Evolutionary conservation across 768 basidiomycete genomes (phyloP), one percentile per base, ranked within the genome.

Genomic region (Mycena floridula): DNA sequence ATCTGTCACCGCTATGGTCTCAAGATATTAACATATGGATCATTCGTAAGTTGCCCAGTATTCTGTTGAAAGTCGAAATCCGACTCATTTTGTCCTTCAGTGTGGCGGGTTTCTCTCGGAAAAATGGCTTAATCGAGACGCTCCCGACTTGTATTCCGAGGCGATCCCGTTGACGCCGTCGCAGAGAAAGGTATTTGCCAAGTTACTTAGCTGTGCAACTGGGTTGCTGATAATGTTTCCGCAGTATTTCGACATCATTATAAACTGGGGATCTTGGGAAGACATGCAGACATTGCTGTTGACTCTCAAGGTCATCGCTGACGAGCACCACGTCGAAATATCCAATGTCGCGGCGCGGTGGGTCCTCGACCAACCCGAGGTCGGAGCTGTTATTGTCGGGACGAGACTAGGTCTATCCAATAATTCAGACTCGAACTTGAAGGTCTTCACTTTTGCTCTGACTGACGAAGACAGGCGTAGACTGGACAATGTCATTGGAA

Each of bases 21-120:
- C 48, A 81, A 77, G 50, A 59, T 81, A n/a, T 62, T 81, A 11
- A 80, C 79, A 24, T 81, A 81, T 47, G 79, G 79, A 15, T 76
- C 80, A 0, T 59, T 82, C 28, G 79, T 78, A 41, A 55, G 77
- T 55, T 20, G 23, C 43, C 21, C 25, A 13, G 23, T 46, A 16
- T 39, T 39, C 22, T 28, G 3, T 28, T 20, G 15, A 5, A n/a
- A 4, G 21, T 23, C 21, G 15, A 5, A 2, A 15, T 24, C 16
- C 26, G 42, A 28, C 45, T 24, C 32, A 35, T 23, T 48, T 43
- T 13, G 12, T n/a, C n/a, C n/a, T n/a, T 42, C 51, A 81, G 79
- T 82, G 80, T 45, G 79, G 79, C 8, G 80, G 79, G 3, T 80
- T 81, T 57, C 63, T 81, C 39, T 63, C 76, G 3, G 79, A 82